phyloP scores from a whole-genome alignment of 208 protist genomes.

The Trypanosoma avium region DNA sequence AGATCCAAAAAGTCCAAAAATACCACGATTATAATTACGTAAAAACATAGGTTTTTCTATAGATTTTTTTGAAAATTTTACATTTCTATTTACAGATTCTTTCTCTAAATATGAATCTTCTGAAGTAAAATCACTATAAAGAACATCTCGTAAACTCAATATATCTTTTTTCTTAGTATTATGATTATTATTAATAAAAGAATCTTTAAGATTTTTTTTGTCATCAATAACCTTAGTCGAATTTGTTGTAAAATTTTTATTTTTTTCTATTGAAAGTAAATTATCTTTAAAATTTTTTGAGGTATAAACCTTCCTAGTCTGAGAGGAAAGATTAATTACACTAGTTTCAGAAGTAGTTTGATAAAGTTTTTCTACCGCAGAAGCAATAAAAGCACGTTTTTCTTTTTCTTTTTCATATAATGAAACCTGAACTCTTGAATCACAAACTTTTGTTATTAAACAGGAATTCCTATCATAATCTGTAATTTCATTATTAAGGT shows the following conservation, averaged over 20 bases:
- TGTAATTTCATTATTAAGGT: not conserved
- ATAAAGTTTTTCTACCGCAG: not conserved
- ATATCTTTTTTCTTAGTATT: not conserved
- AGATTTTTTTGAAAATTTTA: not conserved
- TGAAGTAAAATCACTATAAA: not conserved
- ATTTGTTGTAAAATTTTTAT: not conserved
- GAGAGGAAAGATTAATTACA: no score
- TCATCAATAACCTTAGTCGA: not conserved
- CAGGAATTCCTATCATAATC: not conserved
- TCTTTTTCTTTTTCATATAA: no score
- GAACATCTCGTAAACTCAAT: not conserved
- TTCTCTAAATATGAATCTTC: not conserved
- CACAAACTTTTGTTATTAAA: not conserved
- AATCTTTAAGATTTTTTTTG: no score
- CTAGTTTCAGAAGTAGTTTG: no score
- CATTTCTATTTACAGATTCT: not conserved
- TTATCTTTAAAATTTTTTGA: not conserved
- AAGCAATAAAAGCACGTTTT: no score
- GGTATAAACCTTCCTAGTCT: no score
- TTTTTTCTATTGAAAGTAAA: not conserved
- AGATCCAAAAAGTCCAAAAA: conserved; percentile 75
- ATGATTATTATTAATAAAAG: not conserved
- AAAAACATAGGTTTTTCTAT: not conserved
- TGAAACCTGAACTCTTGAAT: not conserved
- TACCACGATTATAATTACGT: conserved; percentile 7